Evolutionary conservation across 805 yeast genomes (phyloP).

Genomic region (Ogataea kodamae): DNA sequence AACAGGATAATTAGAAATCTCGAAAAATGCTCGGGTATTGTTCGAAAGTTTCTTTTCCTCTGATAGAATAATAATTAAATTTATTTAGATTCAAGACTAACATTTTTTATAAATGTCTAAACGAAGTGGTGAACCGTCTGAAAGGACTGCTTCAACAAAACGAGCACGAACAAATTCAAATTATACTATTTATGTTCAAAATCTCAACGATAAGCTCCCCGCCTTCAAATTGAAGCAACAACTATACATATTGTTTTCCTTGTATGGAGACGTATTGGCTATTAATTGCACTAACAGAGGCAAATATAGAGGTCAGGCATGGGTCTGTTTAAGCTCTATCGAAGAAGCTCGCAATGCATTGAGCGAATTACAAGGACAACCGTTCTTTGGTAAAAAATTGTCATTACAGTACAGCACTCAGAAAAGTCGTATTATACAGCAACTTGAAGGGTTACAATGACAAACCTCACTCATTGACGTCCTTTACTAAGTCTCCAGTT

Average conservation of each 20-base stretch:
- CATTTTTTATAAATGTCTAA: constrained; percentile 7
- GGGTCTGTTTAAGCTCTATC: constrained; percentile 47
- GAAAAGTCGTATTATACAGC: constrained; percentile 28
- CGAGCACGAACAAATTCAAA: constrained; percentile 10
- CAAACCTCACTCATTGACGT: constrained; percentile 19
- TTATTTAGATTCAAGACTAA: too few species aligned
- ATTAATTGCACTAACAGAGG: constrained; percentile 41
- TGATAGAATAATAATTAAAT: too few species aligned
- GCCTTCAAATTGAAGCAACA: constrained; percentile 44
- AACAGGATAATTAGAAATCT: constrained; percentile 4
- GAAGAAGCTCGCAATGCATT: constrained; percentile 52
- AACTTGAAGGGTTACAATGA: constrained; percentile 9
- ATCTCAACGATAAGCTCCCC: constrained; percentile 56
- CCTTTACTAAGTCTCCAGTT: constrained; percentile 72
- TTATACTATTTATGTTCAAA: constrained; percentile 55
- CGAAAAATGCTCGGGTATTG: too few species aligned
- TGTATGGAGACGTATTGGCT: constrained; percentile 63
- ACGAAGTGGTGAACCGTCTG: constrained; percentile 2
- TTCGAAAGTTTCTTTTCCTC: too few species aligned
- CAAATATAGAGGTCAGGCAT: constrained; percentile 64
- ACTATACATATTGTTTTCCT: constrained; percentile 55
- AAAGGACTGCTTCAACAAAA: constrained; percentile 1
- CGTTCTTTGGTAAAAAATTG: constrained; percentile 52
- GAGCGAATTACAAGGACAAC: constrained; percentile 42
- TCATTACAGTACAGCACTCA: constrained; percentile 41